phyloP scores from a whole-genome alignment of 2,329 filamentous ascomycete species.

The Knoxdaviesia proteae region DNA sequence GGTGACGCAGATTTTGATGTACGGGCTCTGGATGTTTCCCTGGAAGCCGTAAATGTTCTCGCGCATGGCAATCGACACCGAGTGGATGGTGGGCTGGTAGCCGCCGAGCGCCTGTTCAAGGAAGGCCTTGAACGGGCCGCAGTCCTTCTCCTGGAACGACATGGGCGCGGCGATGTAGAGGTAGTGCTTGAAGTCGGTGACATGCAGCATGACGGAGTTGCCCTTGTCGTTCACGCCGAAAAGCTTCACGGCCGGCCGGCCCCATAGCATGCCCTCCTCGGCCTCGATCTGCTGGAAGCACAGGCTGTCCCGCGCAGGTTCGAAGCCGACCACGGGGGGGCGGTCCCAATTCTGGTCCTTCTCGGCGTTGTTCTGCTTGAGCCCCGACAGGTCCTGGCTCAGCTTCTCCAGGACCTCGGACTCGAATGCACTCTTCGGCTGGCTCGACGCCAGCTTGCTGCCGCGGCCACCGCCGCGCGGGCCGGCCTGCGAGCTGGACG shows the following conservation, averaged over 20 bases:
- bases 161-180: conserved; percentile 80
- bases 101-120: conserved; percentile 63
- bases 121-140: conserved; percentile 55
- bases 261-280: conserved; percentile 68
- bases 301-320: conserved; percentile 44
- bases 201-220: conserved; percentile 84
- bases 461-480: conserved; percentile 40
- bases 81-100: conserved; percentile 53
- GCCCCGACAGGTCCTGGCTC: conserved; percentile 72
- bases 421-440: conserved; percentile 81
- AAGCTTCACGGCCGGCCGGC: conserved; percentile 61
- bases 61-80: conserved; percentile 60
- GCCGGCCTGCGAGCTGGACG: conserved; percentile 31
- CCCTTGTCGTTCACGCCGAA: conserved; percentile 75
- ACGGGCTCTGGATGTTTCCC: conserved; percentile 78
- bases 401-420: conserved; percentile 87
- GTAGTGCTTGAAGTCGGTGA: conserved; percentile 91
- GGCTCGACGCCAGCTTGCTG: conserved; percentile 48
- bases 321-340: conserved; percentile 29
- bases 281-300: conserved; percentile 90
- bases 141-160: conserved; percentile 60
- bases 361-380: conserved; percentile 75
- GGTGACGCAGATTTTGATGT: conserved; percentile 79
- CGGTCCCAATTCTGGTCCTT: conserved; percentile 83
- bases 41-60: conserved; percentile 91